Base-by-base conservation (phyloP, 2,329 filamentous ascomycete genomes). In the Paraconiothyrium brasiliense region DNA sequence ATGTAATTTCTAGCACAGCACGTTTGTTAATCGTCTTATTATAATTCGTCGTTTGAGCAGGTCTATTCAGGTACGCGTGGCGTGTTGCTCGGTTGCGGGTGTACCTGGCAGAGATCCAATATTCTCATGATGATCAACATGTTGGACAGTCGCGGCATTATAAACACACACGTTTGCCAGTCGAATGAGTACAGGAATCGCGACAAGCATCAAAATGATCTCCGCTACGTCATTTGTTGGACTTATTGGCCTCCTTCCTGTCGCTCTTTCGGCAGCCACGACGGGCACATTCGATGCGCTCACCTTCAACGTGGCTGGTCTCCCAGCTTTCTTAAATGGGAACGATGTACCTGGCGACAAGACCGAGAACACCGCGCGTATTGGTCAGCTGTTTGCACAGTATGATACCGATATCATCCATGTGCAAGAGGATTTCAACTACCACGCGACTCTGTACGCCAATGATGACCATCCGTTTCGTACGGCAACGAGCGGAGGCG, bases 371-470 rank as follows among this genome's bases (percentile, higher is more conserved):
- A 81, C 87, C 1, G 79, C 79, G 10, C 74, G 77, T 32, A 89
- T 90, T 52, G 89, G 89, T 0, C 71, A 80, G 4, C 80, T 84
- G 56, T 86, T 91, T 67, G 79, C 84, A 5, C 65, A 85, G 69
- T 85, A 88, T 60, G 82, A 78, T 59, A 89, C 86, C 76, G 86
- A 89, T 66, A 77, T 91, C 32, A 87, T 90, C 71, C 83, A 91
- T 65, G 79, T 89, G 14, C 89, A 91, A 73, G 89, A 90, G 80
- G 87, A 90, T 73, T 90, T 90, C 81, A 89, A 89, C 77, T 91
- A 87, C 75, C 88, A 91, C 67, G 84, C 86, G 9, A 82, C 83
- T 59, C 83, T 91, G 65, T 91, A 90, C 76, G 80, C 79, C 10
- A 86, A 85, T 14, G 86, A 89, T 72, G 83, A 81, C 47, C 87